Evolutionary conservation across 192 early-diverging fungal species (phyloP), one percentile per base, ranked within the genome.

Genomic region (Coemansia pectinata): DNA sequence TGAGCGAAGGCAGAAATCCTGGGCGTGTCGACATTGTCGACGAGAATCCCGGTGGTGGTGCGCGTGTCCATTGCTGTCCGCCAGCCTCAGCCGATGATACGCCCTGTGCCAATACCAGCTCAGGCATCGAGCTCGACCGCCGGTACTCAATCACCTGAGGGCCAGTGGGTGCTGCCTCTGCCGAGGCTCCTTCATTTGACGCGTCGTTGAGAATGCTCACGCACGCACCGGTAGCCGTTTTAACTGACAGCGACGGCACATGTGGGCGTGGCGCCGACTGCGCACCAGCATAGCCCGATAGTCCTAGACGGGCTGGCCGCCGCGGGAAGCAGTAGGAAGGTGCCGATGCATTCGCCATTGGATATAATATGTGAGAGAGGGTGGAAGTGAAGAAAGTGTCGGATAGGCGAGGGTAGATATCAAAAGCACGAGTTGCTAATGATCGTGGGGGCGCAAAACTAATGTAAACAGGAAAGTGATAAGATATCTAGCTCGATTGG

Each of bases 141-240:
- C 67, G 72, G 79, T 70, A 72, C 17, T 76, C 72, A 66, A 41
- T 23, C 31, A 58, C 57, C 15, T 58, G 55, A 23, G 31, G 11
- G 15, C 55, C 55, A 33, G 31, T 14, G 52, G 33, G 27, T 63
- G 45, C 31, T 17, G 52, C 52, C 12, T 9, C 25, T 15, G 29
- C 55, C 29, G 31, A n/a, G 55, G 55, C 29, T 17, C 29, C 27
- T 31, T 58, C 55, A 31, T 58, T 58, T 3, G 73, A 72, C 60
- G 69, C 45, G 58, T 82, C 75, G 45, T 83, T 83, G 61, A 83
- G 69, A n/a, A 83, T 77, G 64, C 80, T 83, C 19, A 83, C 80
- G 34, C 80, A 60, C 61, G 66, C 70, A 41, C 80, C 80, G 23
- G 70, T 64, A 7, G 80, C 80, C 1, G 80, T 83, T 34, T 70